Evolutionary conservation across 257 asterid species (phyloP).

Genomic region (Primulina tabacum): DNA sequence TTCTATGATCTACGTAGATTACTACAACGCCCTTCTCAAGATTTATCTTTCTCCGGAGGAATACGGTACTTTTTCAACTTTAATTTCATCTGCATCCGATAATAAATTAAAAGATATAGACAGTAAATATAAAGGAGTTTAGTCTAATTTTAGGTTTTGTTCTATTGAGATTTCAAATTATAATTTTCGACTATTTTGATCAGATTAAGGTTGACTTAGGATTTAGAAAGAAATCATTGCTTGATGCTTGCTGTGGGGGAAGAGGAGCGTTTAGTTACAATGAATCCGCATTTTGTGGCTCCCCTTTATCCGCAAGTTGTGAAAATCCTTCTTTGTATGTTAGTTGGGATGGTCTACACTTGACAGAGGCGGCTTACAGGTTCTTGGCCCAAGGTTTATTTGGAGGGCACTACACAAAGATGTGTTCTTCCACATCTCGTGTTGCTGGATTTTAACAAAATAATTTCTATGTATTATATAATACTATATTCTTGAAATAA

Average conservation of each 20-base stretch:
- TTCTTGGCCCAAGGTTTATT: slow-evolving; percentile 27
- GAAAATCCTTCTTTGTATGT: slow-evolving; percentile 31
- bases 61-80: not conserved
- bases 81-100: too few species aligned
- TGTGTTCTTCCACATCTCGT: not conserved
- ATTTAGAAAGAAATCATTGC: slow-evolving; percentile 17
- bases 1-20: slow-evolving; percentile 46
- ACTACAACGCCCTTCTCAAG: slow-evolving; percentile 39
- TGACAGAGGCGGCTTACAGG: slow-evolving; percentile 41
- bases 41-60: slow-evolving; percentile 32
- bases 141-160: too few species aligned
- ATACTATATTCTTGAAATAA: too few species aligned
- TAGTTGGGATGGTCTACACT: slow-evolving; percentile 43
- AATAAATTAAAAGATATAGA: too few species aligned
- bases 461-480: too few species aligned
- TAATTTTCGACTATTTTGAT: too few species aligned
- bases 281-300: slow-evolving; percentile 11
- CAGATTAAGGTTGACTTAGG: slow-evolving; percentile 14
- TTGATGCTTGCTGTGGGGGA: slow-evolving; percentile 41
- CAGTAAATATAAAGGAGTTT: too few species aligned
- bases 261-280: slow-evolving; percentile 30
- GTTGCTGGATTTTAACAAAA: not conserved
- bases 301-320: slow-evolving; percentile 12
- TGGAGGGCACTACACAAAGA: slow-evolving; percentile 17
- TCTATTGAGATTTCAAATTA: too few species aligned